Evolutionary conservation across 106 monocot species (phyloP).

Genomic region (Dendrobium officinale): DNA sequence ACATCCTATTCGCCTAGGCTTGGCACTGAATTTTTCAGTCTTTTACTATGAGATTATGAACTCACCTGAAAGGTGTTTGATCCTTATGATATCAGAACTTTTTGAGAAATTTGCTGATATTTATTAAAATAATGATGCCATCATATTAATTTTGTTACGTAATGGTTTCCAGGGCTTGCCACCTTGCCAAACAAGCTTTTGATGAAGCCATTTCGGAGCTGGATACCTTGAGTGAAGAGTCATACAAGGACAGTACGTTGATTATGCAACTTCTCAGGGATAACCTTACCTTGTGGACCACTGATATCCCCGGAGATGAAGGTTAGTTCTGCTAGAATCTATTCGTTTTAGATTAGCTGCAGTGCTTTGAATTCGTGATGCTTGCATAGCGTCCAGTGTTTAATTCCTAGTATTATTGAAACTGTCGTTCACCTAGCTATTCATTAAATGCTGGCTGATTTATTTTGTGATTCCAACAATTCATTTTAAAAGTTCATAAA

Average conservation of each 20-base stretch:
- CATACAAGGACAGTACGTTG: constrained; percentile 46
- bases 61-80: constrained; percentile 29
- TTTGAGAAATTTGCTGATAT: not conserved
- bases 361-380: not conserved
- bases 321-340: constrained; percentile 8
- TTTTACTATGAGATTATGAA: constrained; percentile 49
- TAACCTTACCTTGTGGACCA: constrained; percentile 39
- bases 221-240: constrained; percentile 40
- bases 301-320: constrained; percentile 37
- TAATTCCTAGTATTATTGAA: not conserved
- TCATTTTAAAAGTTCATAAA: not conserved
- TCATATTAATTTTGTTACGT: not conserved
- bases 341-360: not conserved
- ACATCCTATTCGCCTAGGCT: constrained; percentile 37
- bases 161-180: constrained; percentile 29
- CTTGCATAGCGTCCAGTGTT: not conserved
- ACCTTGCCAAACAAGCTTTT: constrained; percentile 46
- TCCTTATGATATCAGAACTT: not conserved
- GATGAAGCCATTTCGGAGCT: constrained; percentile 40
- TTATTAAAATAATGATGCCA: not conserved
- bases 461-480: not conserved
- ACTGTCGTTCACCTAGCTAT: not conserved
- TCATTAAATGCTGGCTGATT: not conserved
- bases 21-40: constrained; percentile 40
- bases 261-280: constrained; percentile 50